phyloP scores from a whole-genome alignment of 2,329 filamentous ascomycete genomes.

The Purpureocillium takamizusanense region DNA sequence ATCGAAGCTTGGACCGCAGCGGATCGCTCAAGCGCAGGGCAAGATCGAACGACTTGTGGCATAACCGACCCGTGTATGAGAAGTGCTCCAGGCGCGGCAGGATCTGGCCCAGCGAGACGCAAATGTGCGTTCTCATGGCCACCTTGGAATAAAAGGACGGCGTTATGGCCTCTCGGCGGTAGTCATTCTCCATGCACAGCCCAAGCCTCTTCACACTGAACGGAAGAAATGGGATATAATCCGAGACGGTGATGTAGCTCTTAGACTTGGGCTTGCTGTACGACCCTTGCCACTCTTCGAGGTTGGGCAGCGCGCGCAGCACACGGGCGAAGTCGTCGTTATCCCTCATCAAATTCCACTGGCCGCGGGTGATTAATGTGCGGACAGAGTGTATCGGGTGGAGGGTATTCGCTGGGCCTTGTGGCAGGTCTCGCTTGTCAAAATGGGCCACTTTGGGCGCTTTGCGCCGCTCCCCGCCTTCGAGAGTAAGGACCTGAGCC shows the following conservation, averaged over 20 bases:
- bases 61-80: conserved; percentile 64
- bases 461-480: conserved; percentile 70
- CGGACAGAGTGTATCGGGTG: conserved; percentile 46
- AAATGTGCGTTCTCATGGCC: conserved; percentile 53
- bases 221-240: conserved; percentile 51
- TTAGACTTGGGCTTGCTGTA: conserved; percentile 67
- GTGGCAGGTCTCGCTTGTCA: conserved; percentile 11
- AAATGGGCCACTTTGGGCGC: conserved; percentile 52
- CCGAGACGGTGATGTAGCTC: conserved; percentile 61
- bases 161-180: conserved; percentile 53
- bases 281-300: conserved; percentile 54
- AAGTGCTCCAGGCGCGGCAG: conserved; percentile 57
- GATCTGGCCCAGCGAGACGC: conserved; percentile 50
- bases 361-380: conserved; percentile 63
- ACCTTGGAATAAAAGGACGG: conserved; percentile 54
- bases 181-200: conserved; percentile 64
- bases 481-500: conserved; percentile 58
- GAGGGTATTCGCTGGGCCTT: conserved; percentile 23
- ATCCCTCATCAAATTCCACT: conserved; percentile 66
- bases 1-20: conserved; percentile 45
- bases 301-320: conserved; percentile 52
- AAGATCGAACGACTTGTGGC: conserved; percentile 57
- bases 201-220: conserved; percentile 52
- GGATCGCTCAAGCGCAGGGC: conserved; percentile 41
- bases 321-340: conserved; percentile 55